A percentile compares a stretch with the other conserved stretches of the same genome.
These are phyloP conservation scores for Tilletia setariae DNA, from an alignment of 1,284 basidiomycete species.

Conservation along the genomic window DNA sequence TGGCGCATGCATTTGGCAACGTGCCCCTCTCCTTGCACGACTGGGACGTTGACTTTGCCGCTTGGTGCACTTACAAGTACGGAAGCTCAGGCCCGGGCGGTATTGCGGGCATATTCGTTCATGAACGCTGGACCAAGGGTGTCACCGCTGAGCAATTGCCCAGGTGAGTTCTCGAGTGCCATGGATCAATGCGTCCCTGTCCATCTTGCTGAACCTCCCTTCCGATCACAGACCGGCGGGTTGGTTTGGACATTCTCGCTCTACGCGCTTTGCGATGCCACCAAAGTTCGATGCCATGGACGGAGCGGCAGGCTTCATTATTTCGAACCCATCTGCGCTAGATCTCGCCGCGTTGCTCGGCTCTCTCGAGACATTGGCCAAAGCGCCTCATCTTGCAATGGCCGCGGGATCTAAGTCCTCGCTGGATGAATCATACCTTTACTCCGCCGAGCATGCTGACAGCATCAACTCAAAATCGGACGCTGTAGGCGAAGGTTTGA, in stretches of 20 bases:
- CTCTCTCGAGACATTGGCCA: conserved; percentile 39
- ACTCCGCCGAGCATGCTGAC: background rate
- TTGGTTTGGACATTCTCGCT: conserved; percentile 93
- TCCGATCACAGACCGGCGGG: conserved; percentile 64
- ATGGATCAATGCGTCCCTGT: background rate
- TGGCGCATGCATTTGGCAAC: conserved; percentile 93
- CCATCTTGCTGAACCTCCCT: conserved; percentile 8
- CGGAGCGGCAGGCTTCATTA: conserved; percentile 91
- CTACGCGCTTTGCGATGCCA: conserved; percentile 87
- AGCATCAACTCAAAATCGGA: background rate
- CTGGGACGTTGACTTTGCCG: conserved; percentile 91
- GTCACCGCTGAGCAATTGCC: conserved; percentile 15
- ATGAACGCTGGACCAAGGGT: conserved; percentile 65
- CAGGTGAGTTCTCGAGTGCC: conserved; percentile 1
- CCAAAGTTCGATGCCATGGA: conserved; percentile 74
- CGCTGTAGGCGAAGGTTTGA: conserved; percentile 33
- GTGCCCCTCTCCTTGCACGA: conserved; percentile 83
- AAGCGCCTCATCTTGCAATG: conserved; percentile 18
- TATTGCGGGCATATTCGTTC: conserved; percentile 87
- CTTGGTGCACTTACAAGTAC: conserved; percentile 63
- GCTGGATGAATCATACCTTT: background rate
- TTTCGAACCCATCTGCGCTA: conserved; percentile 85
- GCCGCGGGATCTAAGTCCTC: too few relatives aligned
- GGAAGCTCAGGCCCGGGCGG: conserved; percentile 92
- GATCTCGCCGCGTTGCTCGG: conserved; percentile 60